Percentiles rank a stretch among this genome's conserved stretches.
Evolutionary conservation across 2,329 filamentous ascomycete genomes (phyloP).

Genomic region (Fusarium hostae): DNA sequence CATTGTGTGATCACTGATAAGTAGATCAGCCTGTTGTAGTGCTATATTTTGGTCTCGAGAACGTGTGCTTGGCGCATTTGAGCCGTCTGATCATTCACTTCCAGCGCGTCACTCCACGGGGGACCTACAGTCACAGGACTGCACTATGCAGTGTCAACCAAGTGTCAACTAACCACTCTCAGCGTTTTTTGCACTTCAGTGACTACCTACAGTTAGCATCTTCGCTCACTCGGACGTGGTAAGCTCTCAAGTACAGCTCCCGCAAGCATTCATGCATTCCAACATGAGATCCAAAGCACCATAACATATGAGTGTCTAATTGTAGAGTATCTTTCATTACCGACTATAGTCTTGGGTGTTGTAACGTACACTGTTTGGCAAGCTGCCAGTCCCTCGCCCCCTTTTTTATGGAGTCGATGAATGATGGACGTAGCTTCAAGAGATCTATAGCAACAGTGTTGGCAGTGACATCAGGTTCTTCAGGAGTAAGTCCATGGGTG

Average conservation of each 20-base stretch:
- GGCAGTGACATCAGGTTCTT: too few species aligned
- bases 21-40: too few species aligned
- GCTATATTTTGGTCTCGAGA: fast-evolving
- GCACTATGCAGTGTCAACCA: not conserved
- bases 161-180: not conserved
- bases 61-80: not conserved
- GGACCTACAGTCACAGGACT: not conserved
- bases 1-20: too few species aligned
- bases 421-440: not conserved
- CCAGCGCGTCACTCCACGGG: not conserved
- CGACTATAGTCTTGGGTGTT: not conserved
- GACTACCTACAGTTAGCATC: not conserved
- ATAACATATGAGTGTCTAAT: not conserved
- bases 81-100: not conserved
- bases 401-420: not conserved
- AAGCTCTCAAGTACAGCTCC: not conserved
- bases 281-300: not conserved
- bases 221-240: not conserved
- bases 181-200: not conserved
- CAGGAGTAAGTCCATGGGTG: too few species aligned
- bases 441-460: not conserved
- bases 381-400: not conserved
- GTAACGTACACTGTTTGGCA: too few species aligned
- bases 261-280: too few species aligned
- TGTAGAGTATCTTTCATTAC: too few species aligned